phyloP scores from a whole-genome alignment of 2,329 filamentous ascomycete genomes.

The Fusarium brachygibbosum region DNA sequence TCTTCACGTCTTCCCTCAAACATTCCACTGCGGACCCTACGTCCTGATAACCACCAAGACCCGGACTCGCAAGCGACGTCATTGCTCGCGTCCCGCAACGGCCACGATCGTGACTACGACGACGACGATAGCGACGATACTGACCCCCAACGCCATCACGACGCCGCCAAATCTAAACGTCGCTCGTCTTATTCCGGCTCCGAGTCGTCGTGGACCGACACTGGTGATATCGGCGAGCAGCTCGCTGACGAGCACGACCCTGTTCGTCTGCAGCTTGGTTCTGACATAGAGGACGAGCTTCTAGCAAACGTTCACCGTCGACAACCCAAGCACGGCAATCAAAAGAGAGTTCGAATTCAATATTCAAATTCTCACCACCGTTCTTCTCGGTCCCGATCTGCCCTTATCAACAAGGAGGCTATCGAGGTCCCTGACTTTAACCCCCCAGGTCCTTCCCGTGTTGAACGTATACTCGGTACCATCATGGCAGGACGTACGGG shows the following conservation, averaged over 20 bases:
- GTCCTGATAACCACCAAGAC: constrained; percentile 54
- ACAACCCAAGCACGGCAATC: constrained; percentile 56
- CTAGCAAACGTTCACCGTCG: constrained; percentile 65
- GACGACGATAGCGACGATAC: constrained; percentile 54
- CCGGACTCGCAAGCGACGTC: constrained; percentile 58
- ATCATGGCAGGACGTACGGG: constrained; percentile 87
- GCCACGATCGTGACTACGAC: constrained; percentile 61
- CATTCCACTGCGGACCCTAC: constrained; percentile 87
- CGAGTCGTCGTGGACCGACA: constrained; percentile 88
- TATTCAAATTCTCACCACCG: constrained; percentile 56
- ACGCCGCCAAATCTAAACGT: constrained; percentile 27
- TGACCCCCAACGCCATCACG: constrained; percentile 52
- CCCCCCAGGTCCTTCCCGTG: constrained; percentile 72
- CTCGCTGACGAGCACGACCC: constrained; percentile 85
- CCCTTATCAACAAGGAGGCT: constrained; percentile 75
- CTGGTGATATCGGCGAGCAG: constrained; percentile 94
- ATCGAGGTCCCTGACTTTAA: constrained; percentile 83
- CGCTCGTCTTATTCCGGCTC: constrained; percentile 67
- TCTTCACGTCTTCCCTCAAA: constrained; percentile 80
- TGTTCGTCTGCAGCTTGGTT: constrained; percentile 76
- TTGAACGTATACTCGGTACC: constrained; percentile 78
- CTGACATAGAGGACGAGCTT: constrained; percentile 74
- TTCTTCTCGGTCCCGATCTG: constrained; percentile 57
- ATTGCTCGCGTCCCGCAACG: constrained; percentile 52
- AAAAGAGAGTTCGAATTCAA: constrained; percentile 79